Evolutionary conservation across 495 filamentous ascomycete genomes (phyloP).

Genomic region (Hyaloscypha finlandica): DNA sequence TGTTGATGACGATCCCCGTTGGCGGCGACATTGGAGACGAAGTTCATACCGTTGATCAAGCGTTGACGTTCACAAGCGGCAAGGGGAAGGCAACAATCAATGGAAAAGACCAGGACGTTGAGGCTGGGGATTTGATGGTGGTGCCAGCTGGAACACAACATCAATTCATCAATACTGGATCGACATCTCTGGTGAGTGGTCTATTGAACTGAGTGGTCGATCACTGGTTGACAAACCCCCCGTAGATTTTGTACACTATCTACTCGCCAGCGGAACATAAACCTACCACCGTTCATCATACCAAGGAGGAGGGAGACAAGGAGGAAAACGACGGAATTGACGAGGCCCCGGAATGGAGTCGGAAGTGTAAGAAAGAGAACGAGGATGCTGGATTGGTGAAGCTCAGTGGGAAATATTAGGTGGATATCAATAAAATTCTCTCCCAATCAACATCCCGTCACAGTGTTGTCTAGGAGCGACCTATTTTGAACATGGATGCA

Average conservation of each 20-base stretch:
- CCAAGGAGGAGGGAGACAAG: constrained; percentile 61
- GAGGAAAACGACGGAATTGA: constrained; percentile 63
- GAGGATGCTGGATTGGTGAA: constrained; percentile 57
- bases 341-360: constrained; percentile 60
- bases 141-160: constrained; percentile 68
- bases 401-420: constrained; percentile 30
- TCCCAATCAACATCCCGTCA: not conserved
- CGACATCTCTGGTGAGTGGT: constrained; percentile 40
- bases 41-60: constrained; percentile 61
- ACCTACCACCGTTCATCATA: constrained; percentile 57
- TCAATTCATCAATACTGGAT: constrained; percentile 63
- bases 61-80: constrained; percentile 64
- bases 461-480: no score
- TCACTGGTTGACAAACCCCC: not conserved
- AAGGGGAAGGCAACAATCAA: constrained; percentile 57
- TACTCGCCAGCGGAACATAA: constrained; percentile 64
- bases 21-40: constrained; percentile 68
- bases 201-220: not conserved
- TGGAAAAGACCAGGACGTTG: constrained; percentile 58
- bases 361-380: constrained; percentile 57
- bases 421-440: not conserved
- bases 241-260: constrained; percentile 56
- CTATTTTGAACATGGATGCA: no score
- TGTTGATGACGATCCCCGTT: constrained; percentile 64
- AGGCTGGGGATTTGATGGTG: constrained; percentile 61